Evolutionary conservation across 805 yeast genomes (phyloP), one percentile per base, ranked within the genome.

Genomic region (Candida loeiensis): DNA sequence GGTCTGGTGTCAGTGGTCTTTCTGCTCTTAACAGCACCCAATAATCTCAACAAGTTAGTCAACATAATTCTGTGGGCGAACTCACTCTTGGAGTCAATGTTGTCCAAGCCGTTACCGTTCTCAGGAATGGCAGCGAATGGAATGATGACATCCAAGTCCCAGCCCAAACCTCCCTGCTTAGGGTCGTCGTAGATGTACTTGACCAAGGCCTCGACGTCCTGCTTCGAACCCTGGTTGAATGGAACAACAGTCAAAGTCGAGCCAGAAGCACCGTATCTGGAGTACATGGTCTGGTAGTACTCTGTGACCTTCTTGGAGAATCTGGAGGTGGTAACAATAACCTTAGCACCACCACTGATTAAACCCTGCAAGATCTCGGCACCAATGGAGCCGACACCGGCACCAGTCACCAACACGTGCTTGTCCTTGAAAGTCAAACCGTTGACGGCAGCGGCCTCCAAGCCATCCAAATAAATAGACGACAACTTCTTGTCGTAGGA

Each of bases 91-190:
- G 98, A 91, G 58, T 87, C 97, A 56, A 93, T 85, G 61, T 77
- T 77, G 58, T 89, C 96, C 59, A 93, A 69, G 66, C 95, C 97
- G 58, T 88, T 86, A 61, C 99, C 99, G 63, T 88, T 88, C 74
- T 93, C 99, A 53, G 99, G 98, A 56, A 93, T 91, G 46, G 99
- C 99, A 51, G 98, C 99, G 60, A 93, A 93, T 57, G 99, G 99
- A 63, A 93, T 80, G 49, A 93, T 79, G 51, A 80, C 95, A 71
- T 93, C 99, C 61, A 93, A 77, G 64, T 93, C 99, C 98, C 98
- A 91, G 43, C 95, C 96, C 54, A 91, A 79, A 69, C 96, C 96
- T 53, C 90, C 93, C 61, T 83, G 77, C 76, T 84, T 80, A 41
- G 74, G 79, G 49, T 78, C 87, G 55, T 81, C 83, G 64, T 91